These are phyloP conservation scores for Kuraishia ogatae DNA, from an alignment of 805 yeast genomes.

Conservation along the genomic window DNA sequence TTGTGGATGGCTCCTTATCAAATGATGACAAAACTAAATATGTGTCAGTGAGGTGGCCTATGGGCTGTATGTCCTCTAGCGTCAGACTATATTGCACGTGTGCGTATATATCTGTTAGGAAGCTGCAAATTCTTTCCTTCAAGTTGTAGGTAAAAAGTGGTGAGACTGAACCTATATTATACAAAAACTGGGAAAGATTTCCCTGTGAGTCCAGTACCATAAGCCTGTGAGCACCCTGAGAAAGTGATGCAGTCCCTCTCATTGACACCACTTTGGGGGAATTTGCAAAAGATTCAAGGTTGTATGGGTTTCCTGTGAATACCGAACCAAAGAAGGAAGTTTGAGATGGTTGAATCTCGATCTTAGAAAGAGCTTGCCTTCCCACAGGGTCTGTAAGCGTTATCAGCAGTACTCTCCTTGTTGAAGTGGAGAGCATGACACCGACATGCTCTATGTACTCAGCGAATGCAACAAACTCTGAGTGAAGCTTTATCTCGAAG, in stretches of 20 bases:
- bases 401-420: slow-evolving; percentile 55
- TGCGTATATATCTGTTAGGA: slow-evolving; percentile 33
- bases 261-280: slow-evolving; percentile 49
- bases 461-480: slow-evolving; percentile 50
- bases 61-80: slow-evolving; percentile 55
- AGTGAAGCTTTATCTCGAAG: slow-evolving; percentile 32
- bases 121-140: slow-evolving; percentile 8
- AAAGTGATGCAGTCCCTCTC: slow-evolving; percentile 41
- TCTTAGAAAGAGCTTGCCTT: slow-evolving; percentile 30
- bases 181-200: slow-evolving; percentile 24
- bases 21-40: slow-evolving; percentile 44
- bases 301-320: slow-evolving; percentile 8
- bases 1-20: slow-evolving; percentile 17
- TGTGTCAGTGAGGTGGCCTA: slow-evolving; percentile 26
- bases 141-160: slow-evolving; percentile 20
- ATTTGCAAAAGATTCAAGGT: slow-evolving; percentile 11
- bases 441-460: slow-evolving; percentile 71
- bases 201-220: slow-evolving; percentile 39
- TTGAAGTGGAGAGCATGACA: slow-evolving; percentile 57
- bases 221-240: slow-evolving; percentile 39
- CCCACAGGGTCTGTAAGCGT: slow-evolving; percentile 63
- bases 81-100: slow-evolving; percentile 40
- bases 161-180: slow-evolving; percentile 19
- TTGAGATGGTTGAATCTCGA: slow-evolving; percentile 14
- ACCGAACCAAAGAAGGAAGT: slow-evolving; percentile 12